Conservation (phyloP, 2,329 filamentous ascomycete species). For the Pezicula carpinea region DNA sequence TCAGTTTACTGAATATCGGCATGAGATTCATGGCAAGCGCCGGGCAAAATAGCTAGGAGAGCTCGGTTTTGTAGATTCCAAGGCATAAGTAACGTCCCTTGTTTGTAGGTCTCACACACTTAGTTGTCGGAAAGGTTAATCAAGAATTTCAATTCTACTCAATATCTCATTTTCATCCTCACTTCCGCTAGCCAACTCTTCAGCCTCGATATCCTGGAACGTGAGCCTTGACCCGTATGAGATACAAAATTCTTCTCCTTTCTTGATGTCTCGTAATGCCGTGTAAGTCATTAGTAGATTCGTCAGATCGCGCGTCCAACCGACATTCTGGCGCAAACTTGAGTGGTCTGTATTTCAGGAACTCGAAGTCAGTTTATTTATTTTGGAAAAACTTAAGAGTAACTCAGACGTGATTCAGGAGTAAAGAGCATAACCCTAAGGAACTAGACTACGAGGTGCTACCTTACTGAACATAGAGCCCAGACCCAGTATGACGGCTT, state of each 20-base stretch:
- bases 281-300: slow-evolving; percentile 42
- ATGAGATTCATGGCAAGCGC: slow-evolving; percentile 6
- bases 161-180: slow-evolving; percentile 25
- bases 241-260: slow-evolving; percentile 51
- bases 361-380: too few relatives aligned
- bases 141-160: slow-evolving; percentile 28
- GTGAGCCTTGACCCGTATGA: slow-evolving; percentile 31
- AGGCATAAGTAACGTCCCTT: too few relatives aligned
- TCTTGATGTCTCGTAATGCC: slow-evolving; percentile 41
- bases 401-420: too few relatives aligned
- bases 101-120: neutral
- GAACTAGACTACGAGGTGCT: too few relatives aligned
- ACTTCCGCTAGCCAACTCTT: slow-evolving; percentile 11
- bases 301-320: slow-evolving; percentile 45
- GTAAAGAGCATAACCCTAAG: too few relatives aligned
- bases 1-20: too few relatives aligned
- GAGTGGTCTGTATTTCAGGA: too few relatives aligned
- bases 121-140: slow-evolving; percentile 13
- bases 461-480: slow-evolving; percentile 58
- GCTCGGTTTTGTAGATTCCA: slow-evolving; percentile 16
- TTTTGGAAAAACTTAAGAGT: too few relatives aligned
- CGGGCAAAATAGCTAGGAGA: too few relatives aligned
- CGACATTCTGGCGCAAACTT: slow-evolving; percentile 45
- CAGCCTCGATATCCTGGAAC: slow-evolving; percentile 30
- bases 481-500: slow-evolving; percentile 50